Conservation (phyloP, 129 eudicot species). For the Pseudognaphalium luteoalbum region DNA sequence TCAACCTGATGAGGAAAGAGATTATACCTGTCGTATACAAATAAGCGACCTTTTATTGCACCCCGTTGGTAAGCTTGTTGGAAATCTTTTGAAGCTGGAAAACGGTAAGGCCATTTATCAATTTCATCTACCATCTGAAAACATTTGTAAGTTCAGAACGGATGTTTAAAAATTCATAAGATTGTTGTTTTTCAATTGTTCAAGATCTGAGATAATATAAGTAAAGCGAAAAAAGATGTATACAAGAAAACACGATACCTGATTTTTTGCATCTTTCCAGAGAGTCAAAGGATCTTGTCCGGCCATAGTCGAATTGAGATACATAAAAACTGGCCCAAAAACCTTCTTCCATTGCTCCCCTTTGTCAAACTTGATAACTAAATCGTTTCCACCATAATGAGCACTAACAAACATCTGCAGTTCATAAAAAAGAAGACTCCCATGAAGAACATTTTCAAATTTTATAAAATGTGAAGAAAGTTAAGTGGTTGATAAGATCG, state of each 20-base stretch:
- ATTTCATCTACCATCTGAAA: constrained; percentile 49
- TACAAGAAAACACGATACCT: constrained; percentile 29
- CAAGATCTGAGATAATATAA: not conserved
- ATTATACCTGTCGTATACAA: constrained; percentile 45
- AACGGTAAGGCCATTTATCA: constrained; percentile 52
- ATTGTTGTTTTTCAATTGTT: not conserved
- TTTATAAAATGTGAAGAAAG: too few species aligned
- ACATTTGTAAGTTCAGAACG: not conserved
- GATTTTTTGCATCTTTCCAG: constrained; percentile 69
- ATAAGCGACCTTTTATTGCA: constrained; percentile 40
- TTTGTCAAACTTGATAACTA: constrained; percentile 57
- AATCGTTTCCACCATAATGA: constrained; percentile 72
- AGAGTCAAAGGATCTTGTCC: constrained; percentile 50
- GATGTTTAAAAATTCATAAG: not conserved
- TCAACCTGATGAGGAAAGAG: not conserved
- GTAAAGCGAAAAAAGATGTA: not conserved
- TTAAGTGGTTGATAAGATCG: not conserved
- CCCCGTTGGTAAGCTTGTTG: constrained; percentile 39
- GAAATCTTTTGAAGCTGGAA: constrained; percentile 55
- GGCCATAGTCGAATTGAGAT: constrained; percentile 44
- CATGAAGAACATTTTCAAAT: not conserved
- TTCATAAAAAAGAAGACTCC: not conserved
- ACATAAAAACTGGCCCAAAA: constrained; percentile 83
- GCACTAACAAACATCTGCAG: constrained; percentile 55
- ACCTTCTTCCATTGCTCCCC: constrained; percentile 91